phyloP scores from a whole-genome alignment of 2,329 filamentous ascomycete genomes.

The Xylaria hypoxylon region DNA sequence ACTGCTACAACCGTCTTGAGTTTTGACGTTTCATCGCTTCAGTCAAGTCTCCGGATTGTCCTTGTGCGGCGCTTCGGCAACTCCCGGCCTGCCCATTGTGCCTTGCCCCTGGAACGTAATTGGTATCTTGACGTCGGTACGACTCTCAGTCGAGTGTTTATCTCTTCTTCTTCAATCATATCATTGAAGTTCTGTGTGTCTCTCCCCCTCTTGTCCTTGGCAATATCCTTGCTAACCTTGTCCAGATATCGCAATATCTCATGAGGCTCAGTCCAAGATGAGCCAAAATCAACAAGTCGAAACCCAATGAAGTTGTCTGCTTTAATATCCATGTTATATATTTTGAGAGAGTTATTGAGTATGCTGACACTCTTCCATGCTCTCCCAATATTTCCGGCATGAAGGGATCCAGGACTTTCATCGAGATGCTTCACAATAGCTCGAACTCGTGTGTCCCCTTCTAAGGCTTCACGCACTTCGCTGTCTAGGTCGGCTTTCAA shows the following conservation, averaged over 20 bases:
- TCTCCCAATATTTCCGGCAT: neutral
- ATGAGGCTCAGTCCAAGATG: conserved; percentile 16
- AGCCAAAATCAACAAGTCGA: conserved; percentile 12
- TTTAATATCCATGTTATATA: conserved; percentile 18
- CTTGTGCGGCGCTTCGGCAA: too few relatives aligned
- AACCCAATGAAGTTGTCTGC: conserved; percentile 10
- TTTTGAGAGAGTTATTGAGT: conserved; percentile 9
- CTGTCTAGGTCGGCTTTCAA: neutral
- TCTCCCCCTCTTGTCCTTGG: neutral
- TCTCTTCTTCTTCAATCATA: conserved; percentile 8
- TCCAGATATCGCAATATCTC: conserved; percentile 8
- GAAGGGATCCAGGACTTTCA: neutral
- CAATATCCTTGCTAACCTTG: neutral
- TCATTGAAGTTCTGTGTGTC: neutral
- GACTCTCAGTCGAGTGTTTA: neutral
- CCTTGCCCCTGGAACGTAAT: too few relatives aligned
- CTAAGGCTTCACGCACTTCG: neutral
- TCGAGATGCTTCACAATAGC: conserved; percentile 16
- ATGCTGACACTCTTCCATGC: neutral
- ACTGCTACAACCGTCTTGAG: too few relatives aligned
- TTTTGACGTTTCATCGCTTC: too few relatives aligned
- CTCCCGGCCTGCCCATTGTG: too few relatives aligned
- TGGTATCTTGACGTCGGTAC: too few relatives aligned
- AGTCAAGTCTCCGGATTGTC: too few relatives aligned
- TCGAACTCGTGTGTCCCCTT: conserved; percentile 1